These are phyloP conservation scores for Suhomyces kilbournensis DNA, from an alignment of 805 yeast genomes.

Conservation along the genomic window DNA sequence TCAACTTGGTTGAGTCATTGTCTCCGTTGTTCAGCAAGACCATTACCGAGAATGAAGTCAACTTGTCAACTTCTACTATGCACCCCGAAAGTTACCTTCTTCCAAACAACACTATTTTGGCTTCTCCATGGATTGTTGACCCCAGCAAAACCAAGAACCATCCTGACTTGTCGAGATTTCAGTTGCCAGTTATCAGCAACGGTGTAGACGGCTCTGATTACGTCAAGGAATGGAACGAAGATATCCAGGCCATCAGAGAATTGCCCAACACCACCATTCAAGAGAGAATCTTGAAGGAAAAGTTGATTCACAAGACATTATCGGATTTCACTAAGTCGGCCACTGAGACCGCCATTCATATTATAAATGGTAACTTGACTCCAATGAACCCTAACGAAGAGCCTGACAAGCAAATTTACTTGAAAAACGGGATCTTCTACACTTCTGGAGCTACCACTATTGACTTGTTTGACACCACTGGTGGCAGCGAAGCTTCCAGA, in stretches of 20 bases:
- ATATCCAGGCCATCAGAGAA: slow-evolving; percentile 78
- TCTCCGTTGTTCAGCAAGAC: slow-evolving; percentile 62
- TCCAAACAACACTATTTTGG: slow-evolving; percentile 59
- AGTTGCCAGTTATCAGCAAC: slow-evolving; percentile 48
- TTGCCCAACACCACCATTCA: slow-evolving; percentile 56
- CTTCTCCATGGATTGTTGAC: slow-evolving; percentile 77
- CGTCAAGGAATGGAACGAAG: slow-evolving; percentile 85
- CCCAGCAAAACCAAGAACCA: slow-evolving; percentile 13
- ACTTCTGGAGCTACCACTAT: slow-evolving; percentile 59
- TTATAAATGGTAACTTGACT: slow-evolving; percentile 67
- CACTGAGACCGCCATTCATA: slow-evolving; percentile 72
- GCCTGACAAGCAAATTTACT: slow-evolving; percentile 58
- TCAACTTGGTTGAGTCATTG: slow-evolving; percentile 56
- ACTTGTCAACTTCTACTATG: slow-evolving; percentile 33
- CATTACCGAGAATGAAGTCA: slow-evolving; percentile 49
- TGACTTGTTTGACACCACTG: slow-evolving; percentile 61
- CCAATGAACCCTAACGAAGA: slow-evolving; percentile 82
- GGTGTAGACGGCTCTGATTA: slow-evolving; percentile 60
- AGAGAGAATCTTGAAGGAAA: slow-evolving; percentile 74
- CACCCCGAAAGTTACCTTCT: slow-evolving; percentile 56
- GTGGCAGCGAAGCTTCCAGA: slow-evolving; percentile 85
- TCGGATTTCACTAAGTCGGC: slow-evolving; percentile 78
- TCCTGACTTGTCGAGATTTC: slow-evolving; percentile 63
- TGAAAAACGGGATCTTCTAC: slow-evolving; percentile 83
- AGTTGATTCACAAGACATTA: slow-evolving; percentile 63